These are phyloP conservation scores for Penicillium cataractarum DNA, from an alignment of 495 filamentous ascomycete genomes.

Conservation along the genomic window DNA sequence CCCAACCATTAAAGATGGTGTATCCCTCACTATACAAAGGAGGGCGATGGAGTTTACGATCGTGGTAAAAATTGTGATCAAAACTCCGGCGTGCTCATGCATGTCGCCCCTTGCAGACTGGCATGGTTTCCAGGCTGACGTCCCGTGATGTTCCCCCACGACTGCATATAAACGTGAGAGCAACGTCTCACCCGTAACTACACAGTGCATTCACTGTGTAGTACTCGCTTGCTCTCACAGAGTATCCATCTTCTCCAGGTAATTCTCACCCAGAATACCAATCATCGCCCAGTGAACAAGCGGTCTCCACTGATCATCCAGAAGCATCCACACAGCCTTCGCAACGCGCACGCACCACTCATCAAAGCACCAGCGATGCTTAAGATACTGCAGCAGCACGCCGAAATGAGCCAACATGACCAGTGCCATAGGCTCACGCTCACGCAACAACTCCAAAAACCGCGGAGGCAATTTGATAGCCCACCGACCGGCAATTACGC, in stretches of 20 bases:
- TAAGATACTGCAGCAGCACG: slow-evolving; percentile 44
- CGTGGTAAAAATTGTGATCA: neutral
- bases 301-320: slow-evolving; percentile 45
- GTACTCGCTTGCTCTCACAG: neutral
- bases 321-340: slow-evolving; percentile 41
- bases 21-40: neutral
- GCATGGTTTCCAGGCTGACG: neutral
- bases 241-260: slow-evolving; percentile 18
- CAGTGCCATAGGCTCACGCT: slow-evolving; percentile 57
- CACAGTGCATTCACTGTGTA: neutral
- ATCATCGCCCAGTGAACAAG: slow-evolving; percentile 40
- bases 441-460: slow-evolving; percentile 55
- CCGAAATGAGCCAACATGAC: slow-evolving; percentile 54
- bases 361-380: slow-evolving; percentile 51
- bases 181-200: neutral
- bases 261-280: slow-evolving; percentile 37
- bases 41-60: neutral
- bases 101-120: neutral
- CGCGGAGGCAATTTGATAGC: slow-evolving; percentile 51
- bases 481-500: slow-evolving; percentile 41
- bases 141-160: no score
- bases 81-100: neutral
- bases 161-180: no score
- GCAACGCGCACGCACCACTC: slow-evolving; percentile 47
- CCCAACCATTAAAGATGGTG: neutral